Evolutionary conservation across 2,329 filamentous ascomycete genomes (phyloP).

Genomic region (Salinomyces thailandicus): DNA sequence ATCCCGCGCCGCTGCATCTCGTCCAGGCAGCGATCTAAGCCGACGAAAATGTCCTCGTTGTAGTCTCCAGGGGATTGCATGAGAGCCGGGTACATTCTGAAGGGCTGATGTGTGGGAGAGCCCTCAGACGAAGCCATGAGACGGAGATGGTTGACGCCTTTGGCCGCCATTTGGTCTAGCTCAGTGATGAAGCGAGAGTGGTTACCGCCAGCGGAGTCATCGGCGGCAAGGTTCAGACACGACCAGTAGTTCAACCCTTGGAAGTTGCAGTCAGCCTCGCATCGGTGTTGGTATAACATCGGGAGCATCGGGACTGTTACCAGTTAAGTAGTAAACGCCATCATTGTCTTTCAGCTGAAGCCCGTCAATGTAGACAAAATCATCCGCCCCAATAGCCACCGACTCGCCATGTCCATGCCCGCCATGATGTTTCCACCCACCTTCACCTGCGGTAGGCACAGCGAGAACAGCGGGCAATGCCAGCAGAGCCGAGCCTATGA

Average conservation of each 20-base stretch:
- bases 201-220: conserved; percentile 27
- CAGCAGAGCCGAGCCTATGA: background rate
- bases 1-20: conserved; percentile 32
- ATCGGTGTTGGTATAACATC: no score
- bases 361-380: conserved; percentile 29
- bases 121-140: conserved; percentile 33
- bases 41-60: conserved; percentile 29
- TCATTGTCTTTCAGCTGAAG: conserved; percentile 23
- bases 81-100: conserved; percentile 31
- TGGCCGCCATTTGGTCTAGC: conserved; percentile 31
- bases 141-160: conserved; percentile 31
- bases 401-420: background rate
- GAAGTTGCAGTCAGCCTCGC: conserved; percentile 13
- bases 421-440: background rate
- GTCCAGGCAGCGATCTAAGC: conserved; percentile 29
- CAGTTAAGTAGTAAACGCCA: conserved; percentile 21
- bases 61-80: conserved; percentile 28
- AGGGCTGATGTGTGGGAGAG: conserved; percentile 29
- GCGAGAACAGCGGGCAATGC: background rate
- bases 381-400: conserved; percentile 15
- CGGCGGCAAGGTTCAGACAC: conserved; percentile 31
- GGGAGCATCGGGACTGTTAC: no score
- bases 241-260: conserved; percentile 33
- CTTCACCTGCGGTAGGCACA: background rate
- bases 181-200: conserved; percentile 28